Conservation (phyloP, 1,139 yeast genomes). For the Pichia sp. region DNA sequence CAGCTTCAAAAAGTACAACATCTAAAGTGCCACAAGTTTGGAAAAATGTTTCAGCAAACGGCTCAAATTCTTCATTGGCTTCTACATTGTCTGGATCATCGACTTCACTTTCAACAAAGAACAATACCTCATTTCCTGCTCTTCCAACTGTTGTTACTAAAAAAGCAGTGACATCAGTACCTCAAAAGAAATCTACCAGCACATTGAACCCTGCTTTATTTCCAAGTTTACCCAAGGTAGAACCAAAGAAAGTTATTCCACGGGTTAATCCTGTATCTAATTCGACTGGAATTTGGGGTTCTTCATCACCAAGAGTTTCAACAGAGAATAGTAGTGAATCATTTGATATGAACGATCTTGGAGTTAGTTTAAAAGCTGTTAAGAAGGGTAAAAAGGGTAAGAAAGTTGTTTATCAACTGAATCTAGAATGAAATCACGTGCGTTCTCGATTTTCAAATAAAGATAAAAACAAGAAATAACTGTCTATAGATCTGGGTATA, state of each 20-base stretch:
- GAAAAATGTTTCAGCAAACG: not conserved
- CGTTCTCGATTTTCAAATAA: not conserved
- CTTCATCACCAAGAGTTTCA: slow-evolving; percentile 1
- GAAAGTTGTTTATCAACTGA: slow-evolving; percentile 39
- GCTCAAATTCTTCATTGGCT: slow-evolving; percentile 1
- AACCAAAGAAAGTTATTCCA: slow-evolving; percentile 31
- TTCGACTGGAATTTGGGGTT: slow-evolving; percentile 31
- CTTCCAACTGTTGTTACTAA: not conserved
- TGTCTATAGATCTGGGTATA: not conserved
- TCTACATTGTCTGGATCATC: slow-evolving; percentile 2
- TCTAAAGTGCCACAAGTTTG: not conserved
- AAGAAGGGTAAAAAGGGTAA: slow-evolving; percentile 36
- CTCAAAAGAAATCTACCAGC: too few species aligned
- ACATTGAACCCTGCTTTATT: slow-evolving; percentile 13
- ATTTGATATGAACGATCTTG: slow-evolving; percentile 22
- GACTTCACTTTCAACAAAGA: slow-evolving; percentile 1
- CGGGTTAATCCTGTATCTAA: slow-evolving; percentile 32
- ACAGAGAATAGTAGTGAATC: slow-evolving; percentile 10
- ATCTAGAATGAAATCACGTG: slow-evolving; percentile 21
- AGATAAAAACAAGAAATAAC: not conserved
- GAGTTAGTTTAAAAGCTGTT: slow-evolving; percentile 11
- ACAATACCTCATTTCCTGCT: slow-evolving; percentile 11
- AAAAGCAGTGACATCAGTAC: not conserved
- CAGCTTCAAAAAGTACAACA: slow-evolving; percentile 6
- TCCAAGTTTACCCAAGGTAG: slow-evolving; percentile 48